Evolutionary conservation across 805 yeast genomes (phyloP).

Genomic region (Lachancea quebecensis): DNA sequence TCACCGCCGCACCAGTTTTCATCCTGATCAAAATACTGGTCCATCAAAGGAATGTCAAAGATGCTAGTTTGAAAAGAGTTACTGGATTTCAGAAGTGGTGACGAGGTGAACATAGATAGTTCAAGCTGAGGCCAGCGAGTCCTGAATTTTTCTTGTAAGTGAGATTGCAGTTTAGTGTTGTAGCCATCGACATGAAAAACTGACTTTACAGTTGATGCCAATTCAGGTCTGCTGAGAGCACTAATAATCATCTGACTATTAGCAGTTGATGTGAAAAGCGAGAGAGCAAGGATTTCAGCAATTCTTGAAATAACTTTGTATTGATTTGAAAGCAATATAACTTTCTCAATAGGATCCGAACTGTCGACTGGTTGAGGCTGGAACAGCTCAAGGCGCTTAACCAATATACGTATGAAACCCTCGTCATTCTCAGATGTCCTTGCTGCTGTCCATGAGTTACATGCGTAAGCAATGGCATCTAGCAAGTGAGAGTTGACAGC

Average conservation of each 20-base stretch:
- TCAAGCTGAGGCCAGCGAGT: slow-evolving; percentile 40
- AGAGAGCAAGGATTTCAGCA: slow-evolving; percentile 68
- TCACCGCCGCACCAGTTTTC: slow-evolving; percentile 38
- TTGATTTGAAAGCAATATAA: slow-evolving; percentile 42
- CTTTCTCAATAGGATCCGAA: slow-evolving; percentile 13
- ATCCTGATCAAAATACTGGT: slow-evolving; percentile 43
- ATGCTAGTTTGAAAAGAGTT: slow-evolving; percentile 47
- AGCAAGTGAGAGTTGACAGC: slow-evolving; percentile 59
- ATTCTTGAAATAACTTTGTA: slow-evolving; percentile 57
- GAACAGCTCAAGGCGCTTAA: slow-evolving; percentile 34
- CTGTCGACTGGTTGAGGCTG: slow-evolving; percentile 13
- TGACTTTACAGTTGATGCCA: slow-evolving; percentile 30
- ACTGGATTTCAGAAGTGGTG: slow-evolving; percentile 40
- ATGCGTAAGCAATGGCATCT: slow-evolving; percentile 67
- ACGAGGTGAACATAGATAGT: slow-evolving; percentile 46
- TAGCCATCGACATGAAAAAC: slow-evolving; percentile 42
- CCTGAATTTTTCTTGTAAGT: slow-evolving; percentile 41
- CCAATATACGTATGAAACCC: slow-evolving; percentile 29
- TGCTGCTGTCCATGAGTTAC: slow-evolving; percentile 70
- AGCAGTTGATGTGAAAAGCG: slow-evolving; percentile 52
- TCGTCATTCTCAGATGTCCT: slow-evolving; percentile 45
- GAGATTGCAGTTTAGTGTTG: slow-evolving; percentile 40
- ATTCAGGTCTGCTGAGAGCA: slow-evolving; percentile 34
- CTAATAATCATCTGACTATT: slow-evolving; percentile 38
- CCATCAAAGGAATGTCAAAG: slow-evolving; percentile 59